Conservation (phyloP, 1,139 yeast species). For the Pichia sp. region DNA sequence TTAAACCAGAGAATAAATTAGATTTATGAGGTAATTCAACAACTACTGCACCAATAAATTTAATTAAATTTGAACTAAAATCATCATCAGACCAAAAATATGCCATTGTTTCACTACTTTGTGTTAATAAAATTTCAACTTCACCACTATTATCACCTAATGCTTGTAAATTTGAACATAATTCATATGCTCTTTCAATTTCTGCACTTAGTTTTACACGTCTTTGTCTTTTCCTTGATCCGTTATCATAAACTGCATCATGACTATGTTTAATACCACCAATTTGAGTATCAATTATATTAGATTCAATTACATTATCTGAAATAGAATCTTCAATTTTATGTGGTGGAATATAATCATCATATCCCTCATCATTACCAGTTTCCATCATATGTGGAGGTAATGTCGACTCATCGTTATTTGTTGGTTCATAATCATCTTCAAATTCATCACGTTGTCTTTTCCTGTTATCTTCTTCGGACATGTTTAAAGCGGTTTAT, state of each 20-base stretch:
- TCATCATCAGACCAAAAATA: conserved; percentile 39
- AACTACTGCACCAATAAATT: conserved; percentile 62
- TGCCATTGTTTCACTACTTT: conserved; percentile 13
- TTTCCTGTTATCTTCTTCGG: conserved; percentile 27
- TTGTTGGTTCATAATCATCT: conserved; percentile 19
- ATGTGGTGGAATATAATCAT: conserved; percentile 4
- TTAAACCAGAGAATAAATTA: conserved; percentile 61
- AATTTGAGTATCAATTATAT: too few species aligned
- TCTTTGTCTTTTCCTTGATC: conserved; percentile 8
- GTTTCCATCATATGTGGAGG: conserved; percentile 15
- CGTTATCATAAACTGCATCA: background rate
- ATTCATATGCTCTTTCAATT: conserved; percentile 21
- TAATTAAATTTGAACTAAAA: conserved; percentile 36
- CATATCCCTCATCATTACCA: background rate
- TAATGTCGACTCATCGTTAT: background rate
- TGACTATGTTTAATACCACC: too few species aligned
- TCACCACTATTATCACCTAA: conserved; percentile 49
- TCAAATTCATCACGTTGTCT: conserved; percentile 38
- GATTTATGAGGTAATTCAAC: conserved; percentile 90
- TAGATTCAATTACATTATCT: too few species aligned
- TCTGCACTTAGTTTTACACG: conserved; percentile 13
- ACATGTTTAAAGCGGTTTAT: conserved; percentile 3
- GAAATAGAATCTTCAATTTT: background rate
- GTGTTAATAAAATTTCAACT: conserved; percentile 8
- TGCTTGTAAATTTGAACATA: conserved; percentile 46